Conservation (phyloP, 257 asterid species). For the Marsdenia floribunda region DNA sequence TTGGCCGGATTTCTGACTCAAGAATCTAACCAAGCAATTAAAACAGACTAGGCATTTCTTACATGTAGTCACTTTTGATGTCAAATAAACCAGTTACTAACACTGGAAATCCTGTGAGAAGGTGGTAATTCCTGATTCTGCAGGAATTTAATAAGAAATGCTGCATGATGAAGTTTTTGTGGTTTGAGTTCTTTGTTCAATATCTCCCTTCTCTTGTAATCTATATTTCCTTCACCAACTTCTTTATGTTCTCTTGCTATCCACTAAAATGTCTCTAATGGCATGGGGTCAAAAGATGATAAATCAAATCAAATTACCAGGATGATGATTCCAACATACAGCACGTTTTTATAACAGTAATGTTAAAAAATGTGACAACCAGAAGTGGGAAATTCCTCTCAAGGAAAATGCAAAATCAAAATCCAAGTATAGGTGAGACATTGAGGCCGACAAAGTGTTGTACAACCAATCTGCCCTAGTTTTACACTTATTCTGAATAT, state of each 20-base stretch:
- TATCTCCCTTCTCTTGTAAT: background rate
- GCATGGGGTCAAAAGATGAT: background rate
- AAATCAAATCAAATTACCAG: background rate
- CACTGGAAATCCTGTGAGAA: background rate
- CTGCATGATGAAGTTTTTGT: background rate
- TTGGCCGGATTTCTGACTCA: background rate
- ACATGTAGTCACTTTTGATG: background rate
- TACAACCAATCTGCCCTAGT: background rate
- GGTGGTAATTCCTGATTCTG: background rate
- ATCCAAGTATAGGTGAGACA: background rate
- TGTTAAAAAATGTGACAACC: background rate
- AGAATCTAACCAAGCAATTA: background rate
- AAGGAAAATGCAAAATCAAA: background rate
- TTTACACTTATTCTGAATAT: background rate
- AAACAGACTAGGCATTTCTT: background rate
- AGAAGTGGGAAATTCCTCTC: background rate
- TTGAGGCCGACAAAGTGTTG: background rate
- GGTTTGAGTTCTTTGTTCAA: background rate
- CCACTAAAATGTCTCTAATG: background rate
- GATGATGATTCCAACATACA: background rate
- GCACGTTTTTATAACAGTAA: background rate
- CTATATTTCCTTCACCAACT: background rate
- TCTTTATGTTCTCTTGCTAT: background rate
- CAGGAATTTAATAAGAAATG: background rate
- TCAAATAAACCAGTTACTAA: background rate